Evolutionary conservation across 2,329 filamentous ascomycete genomes (phyloP), one percentile per base, ranked within the genome.

Genomic region (Clarireedia monteithiana): DNA sequence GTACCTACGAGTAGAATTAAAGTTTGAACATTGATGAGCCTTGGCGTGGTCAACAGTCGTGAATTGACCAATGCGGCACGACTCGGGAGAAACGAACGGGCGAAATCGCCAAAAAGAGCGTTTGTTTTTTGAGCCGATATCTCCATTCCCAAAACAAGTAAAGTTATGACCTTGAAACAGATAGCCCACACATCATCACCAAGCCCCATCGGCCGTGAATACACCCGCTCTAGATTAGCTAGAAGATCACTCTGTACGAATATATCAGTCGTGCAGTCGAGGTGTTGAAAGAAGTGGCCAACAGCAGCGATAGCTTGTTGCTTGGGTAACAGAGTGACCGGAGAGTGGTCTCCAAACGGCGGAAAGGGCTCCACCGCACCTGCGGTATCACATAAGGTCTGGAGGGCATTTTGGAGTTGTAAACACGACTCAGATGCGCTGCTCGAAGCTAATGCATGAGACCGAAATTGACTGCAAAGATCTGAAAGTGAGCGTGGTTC

Each of bases 41-140:
- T 55, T 1, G 53, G 53, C 15, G 47, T 55, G 17, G 53, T 55
- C 5, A 55, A 24, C 20, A 55, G 48, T 15, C 53, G 53, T n/a
- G 53, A 55, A 14, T 50, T 55, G 24, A 55, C 53, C 36, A 55
- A 36, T n/a, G 53, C 53, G 38, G 53, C 53, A 27, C 53, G 53
- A 36, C 47, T 55, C 24, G 53, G 53, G 6, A 55, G 53, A 2
- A 50, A 55, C 14, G 53, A 55, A 44, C 47, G 46, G 15, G 53
- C 53, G 17, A 55, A 55, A 39, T 55, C 53, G 36, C 47, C 53
- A 50, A 50, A 50, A 45, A 55, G 53, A 34, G 14, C 46, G 23
- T 44, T 50, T 2, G 23, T 15, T 24, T 20, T 30, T 27, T 55
- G 53, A 24, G 53, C 46, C 15, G 46, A 55, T 24, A 50, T 55